Conservation (phyloP, 2,329 filamentous ascomycete species). For the Fusarium globosum region DNA sequence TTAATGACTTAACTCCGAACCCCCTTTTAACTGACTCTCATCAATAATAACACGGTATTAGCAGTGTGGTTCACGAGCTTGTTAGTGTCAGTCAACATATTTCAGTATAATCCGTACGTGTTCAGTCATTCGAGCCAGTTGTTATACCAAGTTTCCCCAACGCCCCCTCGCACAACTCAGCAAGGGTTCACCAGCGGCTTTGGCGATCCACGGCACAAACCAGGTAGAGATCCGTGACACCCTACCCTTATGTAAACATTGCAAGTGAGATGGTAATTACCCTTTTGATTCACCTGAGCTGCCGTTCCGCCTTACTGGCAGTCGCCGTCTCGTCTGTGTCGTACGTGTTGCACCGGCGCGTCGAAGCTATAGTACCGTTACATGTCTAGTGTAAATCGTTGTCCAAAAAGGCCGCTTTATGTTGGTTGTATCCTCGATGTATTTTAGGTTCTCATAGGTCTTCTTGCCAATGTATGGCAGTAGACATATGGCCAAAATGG, state of each 20-base stretch:
- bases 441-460: not conserved
- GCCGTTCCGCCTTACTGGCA: not conserved
- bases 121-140: not conserved
- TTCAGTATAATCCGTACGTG: not conserved
- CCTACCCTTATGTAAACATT: slow-evolving; percentile 22
- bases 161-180: slow-evolving; percentile 13
- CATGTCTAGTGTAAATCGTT: not conserved
- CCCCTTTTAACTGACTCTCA: not conserved
- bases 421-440: not conserved
- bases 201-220: slow-evolving; percentile 33
- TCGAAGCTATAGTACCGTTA: not conserved
- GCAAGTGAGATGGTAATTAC: slow-evolving; percentile 1
- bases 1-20: not conserved
- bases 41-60: not conserved
- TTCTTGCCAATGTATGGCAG: not conserved
- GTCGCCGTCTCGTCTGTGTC: not conserved
- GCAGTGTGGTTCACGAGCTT: not conserved
- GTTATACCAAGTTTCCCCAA: slow-evolving; percentile 4
- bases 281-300: slow-evolving; percentile 12
- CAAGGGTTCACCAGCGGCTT: slow-evolving; percentile 27
- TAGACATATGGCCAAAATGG: not conserved
- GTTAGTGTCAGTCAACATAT: not conserved
- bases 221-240: slow-evolving; percentile 41
- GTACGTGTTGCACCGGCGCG: not conserved
- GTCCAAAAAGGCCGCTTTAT: not conserved